Evolutionary conservation across 495 filamentous ascomycete genomes (phyloP).

Genomic region (Penicillium nucicola): DNA sequence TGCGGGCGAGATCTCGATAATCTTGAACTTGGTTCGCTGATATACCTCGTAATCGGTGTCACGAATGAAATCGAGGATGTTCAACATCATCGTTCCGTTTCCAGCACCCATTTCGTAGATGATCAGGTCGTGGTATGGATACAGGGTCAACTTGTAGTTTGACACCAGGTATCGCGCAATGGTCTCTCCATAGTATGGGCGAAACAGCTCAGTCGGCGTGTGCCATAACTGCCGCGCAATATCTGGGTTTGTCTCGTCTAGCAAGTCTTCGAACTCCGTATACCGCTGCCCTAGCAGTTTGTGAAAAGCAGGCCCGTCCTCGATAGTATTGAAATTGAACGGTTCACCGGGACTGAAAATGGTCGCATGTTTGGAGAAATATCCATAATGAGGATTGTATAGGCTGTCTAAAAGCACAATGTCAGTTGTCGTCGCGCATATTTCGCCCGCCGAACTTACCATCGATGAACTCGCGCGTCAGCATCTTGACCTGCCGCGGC

Average conservation of each 20-base stretch:
- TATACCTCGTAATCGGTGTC: constrained; percentile 88
- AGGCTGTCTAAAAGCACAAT: constrained; percentile 65
- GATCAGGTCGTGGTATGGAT: constrained; percentile 93
- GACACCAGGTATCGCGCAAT: constrained; percentile 90
- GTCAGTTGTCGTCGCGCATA: constrained; percentile 6
- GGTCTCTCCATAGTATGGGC: constrained; percentile 94
- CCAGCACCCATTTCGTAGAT: constrained; percentile 99
- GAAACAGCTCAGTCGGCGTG: constrained; percentile 95
- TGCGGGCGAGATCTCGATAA: constrained; percentile 87
- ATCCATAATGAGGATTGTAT: constrained; percentile 96
- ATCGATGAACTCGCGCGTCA: constrained; percentile 95
- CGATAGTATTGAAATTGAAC: constrained; percentile 81
- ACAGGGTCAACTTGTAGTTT: constrained; percentile 92
- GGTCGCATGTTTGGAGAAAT: constrained; percentile 95
- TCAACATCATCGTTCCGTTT: constrained; percentile 96
- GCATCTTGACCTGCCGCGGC: constrained; percentile 90
- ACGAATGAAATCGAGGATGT: constrained; percentile 95
- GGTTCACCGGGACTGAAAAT: constrained; percentile 92
- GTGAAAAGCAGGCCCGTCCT: constrained; percentile 82
- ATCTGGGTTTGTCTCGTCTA: constrained; percentile 69
- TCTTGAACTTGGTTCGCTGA: constrained; percentile 85
- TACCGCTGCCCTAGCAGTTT: constrained; percentile 72
- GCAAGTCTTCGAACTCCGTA: constrained; percentile 80
- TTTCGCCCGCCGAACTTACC: constrained; percentile 47
- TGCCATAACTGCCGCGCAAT: constrained; percentile 93